phyloP scores from a whole-genome alignment of 2,329 filamentous ascomycete genomes.

The Elsinoe fawcettii region DNA sequence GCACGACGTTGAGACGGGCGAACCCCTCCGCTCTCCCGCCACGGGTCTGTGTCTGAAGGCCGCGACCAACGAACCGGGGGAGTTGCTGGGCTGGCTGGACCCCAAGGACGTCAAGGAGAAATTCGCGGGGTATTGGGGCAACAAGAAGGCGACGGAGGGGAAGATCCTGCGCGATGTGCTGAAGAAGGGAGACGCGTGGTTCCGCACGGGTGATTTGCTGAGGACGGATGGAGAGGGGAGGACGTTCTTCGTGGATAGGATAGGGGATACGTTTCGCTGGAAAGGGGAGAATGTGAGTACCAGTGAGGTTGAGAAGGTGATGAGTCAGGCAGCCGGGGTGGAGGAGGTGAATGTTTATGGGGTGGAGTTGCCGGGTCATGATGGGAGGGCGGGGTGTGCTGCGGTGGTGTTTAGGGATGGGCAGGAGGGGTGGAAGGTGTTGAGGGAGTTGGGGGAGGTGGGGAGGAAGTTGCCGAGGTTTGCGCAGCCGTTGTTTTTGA shows the following conservation, averaged over 20 bases:
- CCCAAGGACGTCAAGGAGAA: slow-evolving; percentile 52
- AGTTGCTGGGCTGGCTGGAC: slow-evolving; percentile 67
- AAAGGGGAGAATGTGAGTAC: slow-evolving; percentile 50
- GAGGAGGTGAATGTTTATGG: slow-evolving; percentile 82
- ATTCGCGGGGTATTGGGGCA: slow-evolving; percentile 79
- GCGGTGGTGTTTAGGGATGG: slow-evolving; percentile 51
- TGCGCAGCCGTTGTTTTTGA: slow-evolving; percentile 69
- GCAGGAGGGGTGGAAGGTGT: slow-evolving; percentile 36
- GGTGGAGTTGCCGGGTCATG: slow-evolving; percentile 68
- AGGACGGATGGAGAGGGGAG: slow-evolving; percentile 63
- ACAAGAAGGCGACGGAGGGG: slow-evolving; percentile 58
- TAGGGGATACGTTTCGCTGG: slow-evolving; percentile 72
- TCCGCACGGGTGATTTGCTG: slow-evolving; percentile 75
- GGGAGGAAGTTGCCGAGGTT: slow-evolving; percentile 58
- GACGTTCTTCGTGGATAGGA: slow-evolving; percentile 72
- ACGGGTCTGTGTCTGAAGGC: slow-evolving; percentile 62
- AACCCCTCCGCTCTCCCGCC: slow-evolving; percentile 57
- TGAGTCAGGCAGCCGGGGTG: slow-evolving; percentile 60
- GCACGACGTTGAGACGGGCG: slow-evolving; percentile 63
- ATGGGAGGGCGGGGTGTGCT: slow-evolving; percentile 76
- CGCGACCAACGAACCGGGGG: slow-evolving; percentile 57
- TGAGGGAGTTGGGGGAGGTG: slow-evolving; percentile 56
- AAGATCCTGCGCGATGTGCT: slow-evolving; percentile 72
- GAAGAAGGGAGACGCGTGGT: slow-evolving; percentile 69
- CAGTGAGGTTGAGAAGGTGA: slow-evolving; percentile 64